Percentiles rank a stretch among this genome's conserved stretches.
These are phyloP conservation scores for Aureobasidium subglaciale DNA, from an alignment of 2,329 filamentous ascomycete genomes.

Conservation along the genomic window DNA sequence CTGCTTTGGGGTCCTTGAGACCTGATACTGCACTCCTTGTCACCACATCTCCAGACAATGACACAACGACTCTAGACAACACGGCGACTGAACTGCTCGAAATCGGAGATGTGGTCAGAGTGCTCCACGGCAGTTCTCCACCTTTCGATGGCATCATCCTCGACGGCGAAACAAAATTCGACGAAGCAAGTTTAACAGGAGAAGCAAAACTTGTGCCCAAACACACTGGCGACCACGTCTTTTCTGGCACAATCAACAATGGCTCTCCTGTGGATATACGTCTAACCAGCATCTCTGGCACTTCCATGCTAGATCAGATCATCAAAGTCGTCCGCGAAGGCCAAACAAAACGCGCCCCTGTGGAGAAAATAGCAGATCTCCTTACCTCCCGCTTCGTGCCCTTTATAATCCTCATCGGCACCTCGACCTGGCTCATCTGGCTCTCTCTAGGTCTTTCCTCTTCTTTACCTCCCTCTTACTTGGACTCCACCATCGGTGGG, in stretches of 20 bases:
- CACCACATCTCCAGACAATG: neutral
- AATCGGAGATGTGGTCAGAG: constrained; percentile 51
- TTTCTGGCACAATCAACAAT: constrained; percentile 68
- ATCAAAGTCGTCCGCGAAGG: constrained; percentile 70
- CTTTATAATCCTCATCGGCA: constrained; percentile 60
- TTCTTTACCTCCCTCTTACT: constrained; percentile 49
- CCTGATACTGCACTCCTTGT: constrained; percentile 70
- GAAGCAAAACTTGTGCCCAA: constrained; percentile 65
- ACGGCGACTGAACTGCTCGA: constrained; percentile 56
- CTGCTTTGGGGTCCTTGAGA: constrained; percentile 67
- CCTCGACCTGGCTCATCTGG: constrained; percentile 67
- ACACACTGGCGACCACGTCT: constrained; percentile 55
- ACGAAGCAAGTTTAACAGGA: constrained; percentile 84
- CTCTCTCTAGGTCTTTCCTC: constrained; percentile 56
- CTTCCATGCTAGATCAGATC: constrained; percentile 74
- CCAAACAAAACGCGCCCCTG: constrained; percentile 66
- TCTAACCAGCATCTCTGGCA: constrained; percentile 58
- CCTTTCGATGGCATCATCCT: constrained; percentile 69
- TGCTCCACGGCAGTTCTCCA: constrained; percentile 74
- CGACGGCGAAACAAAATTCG: constrained; percentile 58
- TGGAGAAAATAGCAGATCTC: constrained; percentile 66
- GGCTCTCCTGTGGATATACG: constrained; percentile 54
- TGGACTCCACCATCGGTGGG: constrained; percentile 49
- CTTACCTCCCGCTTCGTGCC: constrained; percentile 74
- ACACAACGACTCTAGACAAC: constrained; percentile 22